These are phyloP conservation scores for Cajanus cajan DNA, from an alignment of 306 rosid genomes.

Conservation along the genomic window DNA sequence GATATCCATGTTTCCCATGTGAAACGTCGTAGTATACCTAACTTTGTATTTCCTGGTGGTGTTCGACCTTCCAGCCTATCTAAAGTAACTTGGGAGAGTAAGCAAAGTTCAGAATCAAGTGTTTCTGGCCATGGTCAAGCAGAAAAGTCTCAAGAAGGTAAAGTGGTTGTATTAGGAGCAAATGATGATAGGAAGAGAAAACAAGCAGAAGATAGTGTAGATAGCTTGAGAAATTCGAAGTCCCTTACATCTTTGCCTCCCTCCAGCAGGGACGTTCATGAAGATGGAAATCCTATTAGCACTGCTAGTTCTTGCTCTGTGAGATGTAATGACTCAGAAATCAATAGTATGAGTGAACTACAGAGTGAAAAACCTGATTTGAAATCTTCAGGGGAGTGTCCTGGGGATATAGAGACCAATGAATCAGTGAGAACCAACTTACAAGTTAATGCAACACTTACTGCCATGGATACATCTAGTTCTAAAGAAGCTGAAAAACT, in stretches of 20 bases:
- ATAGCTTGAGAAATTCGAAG: conserved; percentile 45
- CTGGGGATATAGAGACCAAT: conserved; percentile 47
- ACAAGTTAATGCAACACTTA: conserved; percentile 18
- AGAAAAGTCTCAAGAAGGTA: conserved; percentile 48
- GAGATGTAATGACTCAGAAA: conserved; percentile 36
- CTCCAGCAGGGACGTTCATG: conserved; percentile 45
- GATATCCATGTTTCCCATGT: conserved; percentile 69
- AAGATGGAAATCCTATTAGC: conserved; percentile 45
- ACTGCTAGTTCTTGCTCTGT: conserved; percentile 41
- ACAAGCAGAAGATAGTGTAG: conserved; percentile 48
- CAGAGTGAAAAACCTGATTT: conserved; percentile 43
- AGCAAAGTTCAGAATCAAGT: conserved; percentile 56
- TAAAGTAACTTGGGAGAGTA: conserved; percentile 66
- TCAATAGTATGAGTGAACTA: conserved; percentile 34
- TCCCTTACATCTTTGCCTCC: conserved; percentile 31
- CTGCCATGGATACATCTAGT: conserved; percentile 38
- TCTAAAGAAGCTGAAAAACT: conserved; percentile 66
- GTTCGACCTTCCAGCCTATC: conserved; percentile 66
- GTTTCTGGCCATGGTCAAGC: conserved; percentile 45
- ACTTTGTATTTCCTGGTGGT: conserved; percentile 78
- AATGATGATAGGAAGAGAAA: conserved; percentile 70
- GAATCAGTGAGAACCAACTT: conserved; percentile 37
- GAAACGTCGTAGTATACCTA: conserved; percentile 70
- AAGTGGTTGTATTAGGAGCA: conserved; percentile 41
- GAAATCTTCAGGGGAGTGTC: conserved; percentile 41